These are phyloP conservation scores for Mikania micrantha DNA, from an alignment of 129 eudicot species.

Conservation along the genomic window DNA sequence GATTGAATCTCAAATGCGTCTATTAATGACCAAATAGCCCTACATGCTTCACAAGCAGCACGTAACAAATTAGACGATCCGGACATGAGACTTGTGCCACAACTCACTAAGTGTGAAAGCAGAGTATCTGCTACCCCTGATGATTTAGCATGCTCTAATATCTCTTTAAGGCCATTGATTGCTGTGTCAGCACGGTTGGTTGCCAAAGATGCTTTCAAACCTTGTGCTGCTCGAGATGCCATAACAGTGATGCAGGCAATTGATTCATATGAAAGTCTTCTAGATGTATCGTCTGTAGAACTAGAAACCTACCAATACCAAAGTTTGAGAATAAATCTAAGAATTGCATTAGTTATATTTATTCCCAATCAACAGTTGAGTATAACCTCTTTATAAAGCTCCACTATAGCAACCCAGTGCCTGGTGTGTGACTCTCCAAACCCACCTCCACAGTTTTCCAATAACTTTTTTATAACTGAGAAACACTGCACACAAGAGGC, in stretches of 20 bases:
- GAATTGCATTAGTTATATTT: background rate
- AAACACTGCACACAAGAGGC: conserved; percentile 59
- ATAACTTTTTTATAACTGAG: conserved; percentile 46
- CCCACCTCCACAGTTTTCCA: conserved; percentile 57
- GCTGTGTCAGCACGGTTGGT: conserved; percentile 37
- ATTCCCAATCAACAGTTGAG: background rate
- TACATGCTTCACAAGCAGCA: conserved; percentile 90
- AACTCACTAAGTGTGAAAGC: conserved; percentile 57
- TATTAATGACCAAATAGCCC: conserved; percentile 78
- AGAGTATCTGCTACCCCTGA: conserved; percentile 53
- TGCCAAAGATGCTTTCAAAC: conserved; percentile 48
- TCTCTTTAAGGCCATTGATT: conserved; percentile 45
- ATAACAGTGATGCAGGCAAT: conserved; percentile 69
- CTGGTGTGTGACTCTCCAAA: conserved; percentile 53
- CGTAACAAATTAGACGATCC: conserved; percentile 68
- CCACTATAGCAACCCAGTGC: conserved; percentile 77
- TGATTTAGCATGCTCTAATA: conserved; percentile 69
- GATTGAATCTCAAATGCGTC: conserved; percentile 68
- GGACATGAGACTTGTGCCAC: conserved; percentile 83
- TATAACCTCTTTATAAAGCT: conserved; percentile 67
- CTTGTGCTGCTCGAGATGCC: conserved; percentile 55
- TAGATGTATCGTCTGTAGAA: conserved; percentile 55
- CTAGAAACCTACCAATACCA: conserved; percentile 45
- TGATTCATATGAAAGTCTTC: conserved; percentile 65
- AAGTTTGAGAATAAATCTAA: conserved; percentile 2